Base-by-base conservation (phyloP, 768 basidiomycete species). In the Mycena metata region DNA sequence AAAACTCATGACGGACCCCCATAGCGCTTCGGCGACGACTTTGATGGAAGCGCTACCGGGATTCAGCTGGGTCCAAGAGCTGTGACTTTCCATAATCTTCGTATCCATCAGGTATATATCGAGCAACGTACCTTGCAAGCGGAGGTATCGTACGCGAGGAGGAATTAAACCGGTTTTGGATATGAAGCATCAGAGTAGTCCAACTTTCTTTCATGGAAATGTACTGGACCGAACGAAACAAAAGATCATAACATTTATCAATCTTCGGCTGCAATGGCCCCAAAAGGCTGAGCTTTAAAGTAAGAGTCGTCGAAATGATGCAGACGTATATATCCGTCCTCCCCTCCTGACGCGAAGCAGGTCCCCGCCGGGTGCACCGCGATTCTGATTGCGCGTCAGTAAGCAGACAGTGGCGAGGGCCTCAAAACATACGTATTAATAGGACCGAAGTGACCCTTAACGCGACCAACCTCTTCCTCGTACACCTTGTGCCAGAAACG, bases 401-500 rank as follows among this genome's bases (percentile, higher is more conserved):
- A 69, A 57, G 19, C 66, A 24, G n/a, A 59, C 23, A n/a, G 21
- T 26, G 50, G 59, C 52, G 16, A n/a, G 26, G 59, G 41, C 13
- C 39, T 46, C 15, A 36, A 41, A 15, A 89, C 95, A 73, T 75
- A 98, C 96, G 96, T 96, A 81, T 97, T 96, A 80, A 96, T 91
- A 47, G 96, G 95, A 11, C 95, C 95, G 76, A 99, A 99, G 79
- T 99, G 97, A 15, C 98, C 98, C 79, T 96, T 96, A 47, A 99
- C 96, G 13, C 96, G 90, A 19, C 97, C 96, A 60, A 99, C 92
- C 78, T 99, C 97, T 83, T 98, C 96, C 80, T 97, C 96, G 74
- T 97, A 93, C 42, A 97, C 85, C 73, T 92, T 95, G 85, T 99
- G 97, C 96, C 96, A 99, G 83, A 99, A 98, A 43, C 96, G 87